These are phyloP conservation scores for Alternaria hordeiaustralica DNA, from an alignment of 2,329 filamentous ascomycete species.

Conservation along the genomic window DNA sequence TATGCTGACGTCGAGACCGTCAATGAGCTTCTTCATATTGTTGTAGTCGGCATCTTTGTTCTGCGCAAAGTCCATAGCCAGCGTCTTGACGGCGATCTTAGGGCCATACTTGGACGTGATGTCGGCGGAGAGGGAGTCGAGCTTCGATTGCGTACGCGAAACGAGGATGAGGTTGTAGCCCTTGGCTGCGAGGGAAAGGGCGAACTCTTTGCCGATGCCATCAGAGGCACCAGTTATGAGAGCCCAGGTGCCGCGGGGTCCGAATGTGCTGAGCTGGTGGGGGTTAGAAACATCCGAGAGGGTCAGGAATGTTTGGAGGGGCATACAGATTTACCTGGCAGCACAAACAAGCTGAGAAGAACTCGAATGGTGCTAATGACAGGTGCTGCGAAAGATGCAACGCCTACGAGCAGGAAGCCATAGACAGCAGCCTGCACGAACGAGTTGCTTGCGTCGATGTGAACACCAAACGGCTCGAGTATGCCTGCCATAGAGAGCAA, in stretches of 20 bases:
- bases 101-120: conserved; percentile 73
- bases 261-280: conserved; percentile 80
- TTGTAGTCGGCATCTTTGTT: conserved; percentile 83
- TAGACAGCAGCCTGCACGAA: conserved; percentile 36
- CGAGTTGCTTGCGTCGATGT: conserved; percentile 39
- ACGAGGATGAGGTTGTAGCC: conserved; percentile 96
- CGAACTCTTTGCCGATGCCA: conserved; percentile 96
- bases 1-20: conserved; percentile 80
- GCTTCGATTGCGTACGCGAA: conserved; percentile 93
- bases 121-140: conserved; percentile 76
- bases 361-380: conserved; percentile 56
- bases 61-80: conserved; percentile 90
- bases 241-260: conserved; percentile 90
- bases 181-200: conserved; percentile 84
- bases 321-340: conserved; percentile 56
- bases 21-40: conserved; percentile 70
- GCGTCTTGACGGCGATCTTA: conserved; percentile 72
- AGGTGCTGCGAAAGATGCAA: conserved; percentile 39
- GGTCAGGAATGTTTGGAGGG: not conserved
- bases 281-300: conserved; percentile 14
- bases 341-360: conserved; percentile 57
- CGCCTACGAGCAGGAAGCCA: conserved; percentile 38
- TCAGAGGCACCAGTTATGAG: conserved; percentile 95
- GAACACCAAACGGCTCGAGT: conserved; percentile 37
- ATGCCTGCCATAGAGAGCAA: conserved; percentile 22